Evolutionary conservation across 2,329 filamentous ascomycete species (phyloP).

Genomic region (Aspergillus pseudoglaucus): DNA sequence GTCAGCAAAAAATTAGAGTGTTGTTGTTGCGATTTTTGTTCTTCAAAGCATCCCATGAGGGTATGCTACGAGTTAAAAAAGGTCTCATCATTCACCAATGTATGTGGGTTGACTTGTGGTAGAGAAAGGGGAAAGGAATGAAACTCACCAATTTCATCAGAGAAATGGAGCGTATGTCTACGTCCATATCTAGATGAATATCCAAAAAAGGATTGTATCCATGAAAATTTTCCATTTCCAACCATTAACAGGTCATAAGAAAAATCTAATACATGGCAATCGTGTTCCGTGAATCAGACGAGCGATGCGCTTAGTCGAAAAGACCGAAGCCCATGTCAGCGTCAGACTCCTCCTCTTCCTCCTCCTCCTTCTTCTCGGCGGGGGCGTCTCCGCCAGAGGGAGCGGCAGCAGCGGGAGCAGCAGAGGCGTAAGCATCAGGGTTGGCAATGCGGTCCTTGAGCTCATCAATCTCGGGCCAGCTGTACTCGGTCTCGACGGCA

Average conservation of each 20-base stretch:
- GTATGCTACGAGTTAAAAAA: constrained; percentile 60
- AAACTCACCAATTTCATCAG: constrained; percentile 22
- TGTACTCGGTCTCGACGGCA: constrained; percentile 82
- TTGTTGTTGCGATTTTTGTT: constrained; percentile 56
- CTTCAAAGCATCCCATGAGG: constrained; percentile 43
- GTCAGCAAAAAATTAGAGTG: constrained; percentile 70
- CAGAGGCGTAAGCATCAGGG: constrained; percentile 87
- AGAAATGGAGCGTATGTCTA: constrained; percentile 28
- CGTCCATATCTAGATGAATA: constrained; percentile 25
- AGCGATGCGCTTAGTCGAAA: constrained; percentile 53
- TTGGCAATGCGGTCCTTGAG: constrained; percentile 99
- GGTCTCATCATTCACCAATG: constrained; percentile 51
- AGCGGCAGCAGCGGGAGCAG: constrained; percentile 64
- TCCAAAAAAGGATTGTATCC: constrained; percentile 4
- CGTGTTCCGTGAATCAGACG: constrained; percentile 18
- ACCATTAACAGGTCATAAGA: constrained; percentile 25
- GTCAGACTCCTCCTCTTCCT: constrained; percentile 61
- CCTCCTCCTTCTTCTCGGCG: constrained; percentile 54
- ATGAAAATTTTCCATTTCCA: constrained; percentile 26
- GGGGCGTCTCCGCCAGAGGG: constrained; percentile 47
- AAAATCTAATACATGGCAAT: constrained; percentile 34
- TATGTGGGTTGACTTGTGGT: constrained; percentile 1
- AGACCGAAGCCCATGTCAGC: constrained; percentile 68
- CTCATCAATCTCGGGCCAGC: constrained; percentile 92
- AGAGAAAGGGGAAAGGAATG: constrained; percentile 3